Evolutionary conservation across 2,329 filamentous ascomycete genomes (phyloP).

Genomic region (Sarocladiaceae sp.): DNA sequence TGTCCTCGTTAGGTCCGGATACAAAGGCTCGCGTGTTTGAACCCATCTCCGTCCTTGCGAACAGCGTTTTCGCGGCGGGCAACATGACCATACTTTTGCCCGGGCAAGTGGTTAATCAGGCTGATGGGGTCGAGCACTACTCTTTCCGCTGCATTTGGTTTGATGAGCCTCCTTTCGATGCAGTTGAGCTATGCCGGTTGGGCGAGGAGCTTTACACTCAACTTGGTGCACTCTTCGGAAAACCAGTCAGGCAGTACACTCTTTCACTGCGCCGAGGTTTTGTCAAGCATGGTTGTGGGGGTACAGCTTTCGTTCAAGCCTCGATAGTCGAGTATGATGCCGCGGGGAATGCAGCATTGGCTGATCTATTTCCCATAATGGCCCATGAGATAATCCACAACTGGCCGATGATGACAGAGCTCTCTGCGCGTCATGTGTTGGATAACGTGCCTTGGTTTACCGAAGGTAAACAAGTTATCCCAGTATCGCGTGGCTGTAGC

Average conservation of each 20-base stretch:
- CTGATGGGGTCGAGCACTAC: neutral
- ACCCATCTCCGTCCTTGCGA: neutral
- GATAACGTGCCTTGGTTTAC: neutral
- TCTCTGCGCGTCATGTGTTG: neutral
- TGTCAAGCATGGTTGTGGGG: neutral
- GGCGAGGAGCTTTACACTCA: neutral
- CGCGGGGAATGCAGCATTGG: neutral
- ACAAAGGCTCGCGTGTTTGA: neutral
- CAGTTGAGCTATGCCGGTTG: neutral
- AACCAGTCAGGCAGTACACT: neutral
- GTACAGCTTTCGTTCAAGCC: conserved; percentile 1
- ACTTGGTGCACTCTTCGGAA: neutral
- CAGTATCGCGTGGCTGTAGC: neutral
- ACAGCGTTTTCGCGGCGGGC: conserved; percentile 1
- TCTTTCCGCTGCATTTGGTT: neutral
- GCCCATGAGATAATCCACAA: neutral
- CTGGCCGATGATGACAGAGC: neutral
- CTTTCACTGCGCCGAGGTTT: neutral
- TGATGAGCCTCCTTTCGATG: neutral
- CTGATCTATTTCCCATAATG: conserved; percentile 1
- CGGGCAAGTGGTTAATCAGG: neutral
- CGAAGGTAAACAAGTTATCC: neutral
- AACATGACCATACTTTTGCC: neutral
- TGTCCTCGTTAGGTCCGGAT: neutral
- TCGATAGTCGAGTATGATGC: neutral